Evolutionary conservation across 2,329 filamentous ascomycete genomes (phyloP), one percentile per base, ranked within the genome.

Genomic region (Paecilomyces fulvus): DNA sequence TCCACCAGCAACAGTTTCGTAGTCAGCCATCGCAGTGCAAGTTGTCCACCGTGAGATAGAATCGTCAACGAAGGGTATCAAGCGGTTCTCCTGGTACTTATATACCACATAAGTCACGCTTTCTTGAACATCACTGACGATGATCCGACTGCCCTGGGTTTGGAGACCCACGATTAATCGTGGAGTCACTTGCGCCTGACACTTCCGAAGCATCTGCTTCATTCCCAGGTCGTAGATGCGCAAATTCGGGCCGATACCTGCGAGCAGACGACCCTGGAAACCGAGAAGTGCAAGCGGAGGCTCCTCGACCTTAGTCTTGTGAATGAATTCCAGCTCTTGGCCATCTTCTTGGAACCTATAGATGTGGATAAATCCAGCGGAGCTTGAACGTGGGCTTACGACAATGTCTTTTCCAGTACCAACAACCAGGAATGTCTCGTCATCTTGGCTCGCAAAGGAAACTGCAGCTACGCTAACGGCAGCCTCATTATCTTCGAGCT

Each of bases 41-140:
- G 90, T 95, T 1, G 90, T 95, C 89, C 92, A 97, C 30, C 94
- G 85, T 53, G 91, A 81, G 59, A 96, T 82, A 6, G 86, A 88
- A 70, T 99, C 94, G 68, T 99, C 94, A 17, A 83, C 89, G 66
- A 99, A 99, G 0, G 92, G 89, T 58, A 99, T 95, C 51, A 99
- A 79, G 65, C 88, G 88, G 73, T 97, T 97, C 63, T 91, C 89
- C 62, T 90, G 85, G 49, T 87, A 86, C 73, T 99, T 97, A 79
- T 96, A 97, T 23, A 95, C 92, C 11, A 95, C 88, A 64, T 89
- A 97, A 0, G 88, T 92, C 56, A 97, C 84, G 56, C 90, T 92
- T 69, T 99, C 91, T 64, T 92, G 88, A 30, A 96, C 86, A 70
- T 99, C 95, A 12, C 90, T 92, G 33, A 95, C 90, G 54, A 96